Base-by-base conservation (phyloP, 1,284 basidiomycete species). In the Microbotryum saponariae region DNA sequence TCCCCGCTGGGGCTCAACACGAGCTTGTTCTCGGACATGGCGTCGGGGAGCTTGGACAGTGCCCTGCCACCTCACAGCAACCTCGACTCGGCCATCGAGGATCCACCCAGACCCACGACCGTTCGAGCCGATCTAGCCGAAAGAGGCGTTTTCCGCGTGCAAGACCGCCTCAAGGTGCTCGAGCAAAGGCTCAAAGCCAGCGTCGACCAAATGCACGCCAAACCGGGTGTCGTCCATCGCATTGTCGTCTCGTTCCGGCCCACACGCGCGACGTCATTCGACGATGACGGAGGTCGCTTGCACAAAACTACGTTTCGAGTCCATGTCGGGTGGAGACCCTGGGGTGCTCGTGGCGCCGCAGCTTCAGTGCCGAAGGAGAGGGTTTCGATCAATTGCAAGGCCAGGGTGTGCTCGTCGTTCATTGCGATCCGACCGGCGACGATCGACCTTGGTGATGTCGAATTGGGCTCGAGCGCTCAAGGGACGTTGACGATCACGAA, bases 361-460 rank as follows among this genome's bases (percentile, higher is more conserved):
- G 61, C 58, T 10, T 37, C 63, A 14, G 27, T 54, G 23, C 33
- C 56, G 8, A 56, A 65, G 6, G 58, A 71, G 37, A 71, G 75
- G n/a, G 75, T 74, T 51, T 71, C 71, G 4, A 70, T 79, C 33
- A 70, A 74, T 56, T 79, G 77, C 62, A 70, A 73, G 25, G 74
- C 76, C 56, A 71, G 77, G 54, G 78, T 77, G 4, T 80, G 79
- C 69, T 78, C 79, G 14, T 79, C 78, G 2, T 74, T 79, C 64
- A 78, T 80, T 68, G 68, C 71, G 37, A 73, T 80, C 51, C 49
- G 60, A 54, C 77, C 64, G 65, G 76, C 54, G 73, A 72, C 72
- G 54, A 74, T 80, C 59, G 79, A 80, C 65, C 78, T 80, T 63
- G 79, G 79, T 8, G 73, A 78, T 62, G 77, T 78, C n/a, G 78